Base-by-base conservation (phyloP, 805 yeast species). In the Lachancea kluyveri region DNA sequence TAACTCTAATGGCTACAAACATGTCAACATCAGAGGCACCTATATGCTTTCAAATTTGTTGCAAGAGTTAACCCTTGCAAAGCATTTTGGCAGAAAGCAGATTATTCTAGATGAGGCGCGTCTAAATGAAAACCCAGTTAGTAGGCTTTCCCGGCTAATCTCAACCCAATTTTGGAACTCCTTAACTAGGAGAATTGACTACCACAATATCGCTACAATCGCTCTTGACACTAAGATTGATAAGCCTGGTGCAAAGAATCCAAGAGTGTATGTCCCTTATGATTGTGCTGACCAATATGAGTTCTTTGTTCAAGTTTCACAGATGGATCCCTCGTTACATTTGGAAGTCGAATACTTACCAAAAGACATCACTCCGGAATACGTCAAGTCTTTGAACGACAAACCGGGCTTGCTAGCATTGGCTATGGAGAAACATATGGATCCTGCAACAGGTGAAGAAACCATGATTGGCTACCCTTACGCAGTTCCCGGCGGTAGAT, bases 401-500 rank as follows among this genome's bases (percentile, higher is more conserved):
- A 74, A 71, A 40, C 97, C 97, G 0, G 98, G 98, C 0, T 64
- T 90, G 32, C 66, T 90, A 38, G 82, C 95, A 0, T 64, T 90
- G 23, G 95, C 90, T 1, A 72, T 83, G 66, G 69, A 68, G 39
- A 70, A 62, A 28, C 62, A 54, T 15, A 51, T 57, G 25, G 76
- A 77, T 42, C 76, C 80, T 6, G 48, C 61, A 3, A 59, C 69
- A 1, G 72, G 76, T 35, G 71, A 72, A 24, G 53, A 51, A 11
- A 65, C 69, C 9, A 46, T 80, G 28, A 64, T 70, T 23, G 85
- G 87, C 13, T 77, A 71, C 48, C 95, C 95, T 0, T 90, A 90
- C 57, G 82, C 85, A 11, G 97, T 90, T 15, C 98, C 98, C 1
- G 98, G 98, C 11, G 97, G 98, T 14, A 67, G 98, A 42, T 90